phyloP scores from a whole-genome alignment of 2,329 filamentous ascomycete genomes.

The Fusarium annulatum region DNA sequence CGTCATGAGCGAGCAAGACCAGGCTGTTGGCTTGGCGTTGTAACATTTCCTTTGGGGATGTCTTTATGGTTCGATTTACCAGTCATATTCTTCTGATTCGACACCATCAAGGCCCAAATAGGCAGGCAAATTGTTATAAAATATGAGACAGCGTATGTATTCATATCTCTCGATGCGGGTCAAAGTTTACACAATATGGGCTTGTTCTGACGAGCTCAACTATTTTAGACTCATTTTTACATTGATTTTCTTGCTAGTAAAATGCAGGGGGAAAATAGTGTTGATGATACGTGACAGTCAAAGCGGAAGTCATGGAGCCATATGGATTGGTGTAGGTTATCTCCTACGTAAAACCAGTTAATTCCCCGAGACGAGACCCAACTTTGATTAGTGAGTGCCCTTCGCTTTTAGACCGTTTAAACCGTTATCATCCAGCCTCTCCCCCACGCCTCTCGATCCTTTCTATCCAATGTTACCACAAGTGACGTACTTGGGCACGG shows the following conservation, averaged over 20 bases:
- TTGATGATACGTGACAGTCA: neutral
- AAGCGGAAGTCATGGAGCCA: slow-evolving; percentile 5
- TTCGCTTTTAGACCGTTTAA: neutral
- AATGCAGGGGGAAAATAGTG: neutral
- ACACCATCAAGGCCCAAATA: neutral
- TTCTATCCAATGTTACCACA: neutral
- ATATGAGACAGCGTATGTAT: neutral
- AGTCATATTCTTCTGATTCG: neutral
- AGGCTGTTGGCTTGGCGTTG: slow-evolving; percentile 7
- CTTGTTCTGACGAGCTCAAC: slow-evolving; percentile 1
- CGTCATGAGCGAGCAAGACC: slow-evolving; percentile 3
- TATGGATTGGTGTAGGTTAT: neutral
- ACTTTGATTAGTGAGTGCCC: neutral
- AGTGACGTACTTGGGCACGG: slow-evolving; percentile 16
- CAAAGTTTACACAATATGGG: neutral
- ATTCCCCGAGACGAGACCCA: neutral
- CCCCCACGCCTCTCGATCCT: neutral
- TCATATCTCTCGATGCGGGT: too few species aligned
- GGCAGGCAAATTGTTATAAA: neutral
- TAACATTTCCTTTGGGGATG: neutral
- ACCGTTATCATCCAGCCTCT: neutral
- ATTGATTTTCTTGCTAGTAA: too few species aligned
- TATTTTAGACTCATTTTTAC: neutral
- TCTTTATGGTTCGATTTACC: neutral
- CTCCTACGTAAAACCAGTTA: neutral